Base-by-base conservation (phyloP, 352 stramenopile genomes). In the Globisporangium orthogonon region DNA sequence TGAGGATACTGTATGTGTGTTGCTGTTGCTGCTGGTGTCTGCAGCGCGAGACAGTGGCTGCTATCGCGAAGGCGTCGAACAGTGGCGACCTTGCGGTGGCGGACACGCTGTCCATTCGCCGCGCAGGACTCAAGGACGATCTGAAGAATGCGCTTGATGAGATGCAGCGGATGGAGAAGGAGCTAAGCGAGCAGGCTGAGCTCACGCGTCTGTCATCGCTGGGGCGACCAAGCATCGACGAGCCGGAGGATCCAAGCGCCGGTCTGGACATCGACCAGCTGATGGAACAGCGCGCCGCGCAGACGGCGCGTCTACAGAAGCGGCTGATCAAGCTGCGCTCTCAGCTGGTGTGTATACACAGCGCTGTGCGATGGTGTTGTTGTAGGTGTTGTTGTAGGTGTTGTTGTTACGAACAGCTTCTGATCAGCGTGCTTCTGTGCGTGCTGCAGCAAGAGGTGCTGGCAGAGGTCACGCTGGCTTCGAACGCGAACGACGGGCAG, bases 161-260 rank as follows among this genome's bases (percentile, higher is more conserved):
- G n/a, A 77, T 91, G 60, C 72, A 76, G 18, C 67, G 77, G 37
- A 86, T 89, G 67, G 77, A 89, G 58, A 66, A 72, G 50, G 78
- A 91, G 35, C 65, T 86, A 23, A 71, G 75, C 33, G 17, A 70
- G 60, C 52, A 63, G 15, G 53, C 47, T 2, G 59, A 60, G 40
- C 37, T 35, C 17, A 50, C 48, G 40, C 59, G 52, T 53, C 35
- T 66, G 72, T 72, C 54, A 61, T 54, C 69, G 43, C 44, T 78
- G 63, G 56, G 71, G 59, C 53, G 64, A 66, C 52, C 58, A 62
- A 41, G 54, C 58, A 33, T 66, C 33, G 29, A 60, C 45, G 59
- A 56, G 28, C 52, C 48, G 23, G 39, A 56, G 33, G 39, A 50
- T 2, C 43, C 61, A 5, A 33, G 56, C 14, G 49, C 54, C 23